Conservation (phyloP, 176 grass and related monocot species). For the Miscanthus lutarioriparius region DNA sequence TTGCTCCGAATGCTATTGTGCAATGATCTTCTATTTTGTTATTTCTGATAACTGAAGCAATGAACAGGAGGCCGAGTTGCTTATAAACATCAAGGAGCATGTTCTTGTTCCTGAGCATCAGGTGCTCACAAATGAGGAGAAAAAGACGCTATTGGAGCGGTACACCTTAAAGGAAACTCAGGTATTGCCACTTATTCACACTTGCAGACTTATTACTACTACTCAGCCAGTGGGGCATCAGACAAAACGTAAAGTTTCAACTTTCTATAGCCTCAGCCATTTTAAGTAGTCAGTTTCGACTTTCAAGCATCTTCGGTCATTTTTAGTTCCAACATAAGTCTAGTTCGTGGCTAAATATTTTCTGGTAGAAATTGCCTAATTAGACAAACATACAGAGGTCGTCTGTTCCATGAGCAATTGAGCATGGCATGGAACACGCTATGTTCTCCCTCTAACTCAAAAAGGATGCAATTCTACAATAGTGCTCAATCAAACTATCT, state of each 20-base stretch:
- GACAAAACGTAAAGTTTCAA: neutral
- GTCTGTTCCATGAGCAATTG: neutral
- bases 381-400: neutral
- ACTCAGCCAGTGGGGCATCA: neutral
- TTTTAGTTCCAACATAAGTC: conserved; percentile 8
- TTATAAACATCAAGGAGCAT: conserved; percentile 93
- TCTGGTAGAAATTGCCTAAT: neutral
- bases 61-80: conserved; percentile 75
- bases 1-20: neutral
- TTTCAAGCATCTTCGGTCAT: conserved; percentile 9
- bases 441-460: neutral
- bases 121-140: conserved; percentile 81
- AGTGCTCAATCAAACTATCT: neutral
- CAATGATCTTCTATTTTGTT: neutral
- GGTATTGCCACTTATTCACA: conserved; percentile 46
- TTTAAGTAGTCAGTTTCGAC: conserved; percentile 4
- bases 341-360: neutral
- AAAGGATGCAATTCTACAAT: neutral
- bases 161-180: conserved; percentile 94
- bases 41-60: conserved; percentile 33
- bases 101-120: conserved; percentile 88
- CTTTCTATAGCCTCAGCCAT: conserved; percentile 17
- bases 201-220: neutral
- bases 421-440: neutral
- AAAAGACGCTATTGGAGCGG: conserved; percentile 79